Evolutionary conservation across 2,329 filamentous ascomycete species (phyloP).

Genomic region (Alternaria panax): DNA sequence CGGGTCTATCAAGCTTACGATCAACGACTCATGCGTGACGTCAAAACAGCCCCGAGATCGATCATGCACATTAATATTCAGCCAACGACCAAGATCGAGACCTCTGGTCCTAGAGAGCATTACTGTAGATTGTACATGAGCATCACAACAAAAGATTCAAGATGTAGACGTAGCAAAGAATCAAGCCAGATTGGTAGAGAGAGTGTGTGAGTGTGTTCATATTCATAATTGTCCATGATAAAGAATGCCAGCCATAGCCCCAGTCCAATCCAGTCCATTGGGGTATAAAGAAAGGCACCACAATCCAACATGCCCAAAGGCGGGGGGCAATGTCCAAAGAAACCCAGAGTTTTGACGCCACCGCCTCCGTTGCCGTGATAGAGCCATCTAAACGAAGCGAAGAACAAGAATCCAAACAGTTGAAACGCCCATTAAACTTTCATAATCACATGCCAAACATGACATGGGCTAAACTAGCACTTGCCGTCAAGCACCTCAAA

Average conservation of each 20-base stretch:
- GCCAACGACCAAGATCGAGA: background rate
- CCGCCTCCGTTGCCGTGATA: background rate
- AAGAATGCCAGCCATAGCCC: background rate
- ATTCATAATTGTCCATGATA: background rate
- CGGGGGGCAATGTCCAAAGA: conserved; percentile 3
- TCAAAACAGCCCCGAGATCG: background rate
- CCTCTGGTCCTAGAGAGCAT: background rate
- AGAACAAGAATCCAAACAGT: background rate
- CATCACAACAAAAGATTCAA: background rate
- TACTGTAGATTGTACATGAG: background rate
- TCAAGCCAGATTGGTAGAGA: background rate
- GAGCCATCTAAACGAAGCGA: background rate
- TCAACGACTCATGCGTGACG: background rate
- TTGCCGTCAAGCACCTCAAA: conserved; percentile 50
- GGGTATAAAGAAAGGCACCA: conserved; percentile 9
- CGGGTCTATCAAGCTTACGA: background rate
- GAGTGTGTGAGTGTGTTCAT: background rate
- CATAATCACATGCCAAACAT: conserved; percentile 8
- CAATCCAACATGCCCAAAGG: background rate
- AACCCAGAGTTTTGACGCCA: background rate
- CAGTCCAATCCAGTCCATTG: conserved; percentile 7
- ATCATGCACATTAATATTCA: background rate
- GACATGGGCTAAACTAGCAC: conserved; percentile 21
- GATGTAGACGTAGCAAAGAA: background rate
- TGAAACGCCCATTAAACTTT: background rate